Evolutionary conservation across 768 basidiomycete genomes (phyloP), one percentile per base, ranked within the genome.

Genomic region (Tephrocybe sp.): DNA sequence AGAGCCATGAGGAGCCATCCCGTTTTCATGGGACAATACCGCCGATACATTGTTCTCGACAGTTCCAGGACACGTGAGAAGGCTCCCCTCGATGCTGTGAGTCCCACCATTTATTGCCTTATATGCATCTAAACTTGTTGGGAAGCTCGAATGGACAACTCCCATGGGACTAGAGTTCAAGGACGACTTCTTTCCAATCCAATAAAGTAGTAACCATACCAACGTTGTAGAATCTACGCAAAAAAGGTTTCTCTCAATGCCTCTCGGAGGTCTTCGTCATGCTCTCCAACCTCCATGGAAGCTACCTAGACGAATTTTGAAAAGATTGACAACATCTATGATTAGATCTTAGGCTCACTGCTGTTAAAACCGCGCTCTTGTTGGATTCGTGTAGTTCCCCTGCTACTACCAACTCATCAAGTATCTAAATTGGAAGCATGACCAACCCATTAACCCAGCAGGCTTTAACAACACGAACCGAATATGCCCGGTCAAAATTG

Each of bases 401-500:
- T 11, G 91, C 86, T 24, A 97, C 87, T 57, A 98, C 83, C 36
- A 97, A 76, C 66, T 97, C 94, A 61, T 98, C 95, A 30, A 98
- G 71, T 50, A 97, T 82, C 87, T 90, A 38, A 9, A n/a, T n/a
- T n/a, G 15, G 5, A 8, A 37, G n/a, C 13, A 31, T 15, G 42
- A 33, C 3, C 16, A 15, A 19, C 23, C 13, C 15, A 30, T 7
- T 40, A 22, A 31, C 16, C 5, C 15, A 7, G 29, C 27, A 41
- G 18, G 2, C 25, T 12, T 21, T 30, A 16, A 29, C n/a, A 18
- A 31, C n/a, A 64, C 67, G 24, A 16, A 90, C 94, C 3, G 90
- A 83, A 64, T 93, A 97, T 1, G 94, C 95, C 66, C 93, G 91
- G 64, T 97, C 90, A 65, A 97, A 97, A 72, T 97, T 97, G 80